Evolutionary conservation across 257 asterid species (phyloP), one percentile per base, ranked within the genome.

Genomic region (Gardenia jasminoides): DNA sequence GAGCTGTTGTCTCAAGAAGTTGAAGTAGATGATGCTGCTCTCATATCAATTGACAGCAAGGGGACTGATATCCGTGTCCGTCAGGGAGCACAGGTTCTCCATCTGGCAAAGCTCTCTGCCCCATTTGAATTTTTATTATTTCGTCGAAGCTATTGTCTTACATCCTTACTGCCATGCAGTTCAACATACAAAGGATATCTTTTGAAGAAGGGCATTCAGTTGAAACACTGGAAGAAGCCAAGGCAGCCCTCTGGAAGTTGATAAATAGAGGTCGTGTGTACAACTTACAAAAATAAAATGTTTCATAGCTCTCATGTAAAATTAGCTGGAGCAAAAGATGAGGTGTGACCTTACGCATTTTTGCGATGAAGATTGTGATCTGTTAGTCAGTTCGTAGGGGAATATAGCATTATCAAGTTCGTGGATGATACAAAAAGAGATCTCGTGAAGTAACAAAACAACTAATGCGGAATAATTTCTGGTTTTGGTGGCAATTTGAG

Each of bases 11-110:
- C 97, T 71, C 82, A 86, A 82, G 99, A 92, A 87, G 87, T 81
- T 41, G 98, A 93, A 85, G 90, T 93, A 33, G 99, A 95, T 26
- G 98, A 95, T 81, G 99, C 94, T 56, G 99, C 98, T 77, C 93
- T 92, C 46, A 95, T 95, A 87, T 95, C 99, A 10, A 92, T 91
- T 76, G 98, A 95, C 83, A 93, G 98, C 83, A 92, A 86, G 85
- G 97, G 98, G 13, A 83, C 90, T 6, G 98, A 93, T 84, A 78
- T 95, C 54, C 96, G 99, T 61, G 99, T 93, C 67, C 97, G 98
- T 43, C 97, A 92, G 86, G 98, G 98, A 61, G 97, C 94, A 68
- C 96, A 94, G 97, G 97, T 94, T 48, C 36, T 67, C 22, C n/a
- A 39, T 20, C 70, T 70, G 59, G 75, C 75, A 44, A 22, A 3